Base-by-base conservation (phyloP, 257 asterid genomes). In the Ocimum tenuiflorum region DNA sequence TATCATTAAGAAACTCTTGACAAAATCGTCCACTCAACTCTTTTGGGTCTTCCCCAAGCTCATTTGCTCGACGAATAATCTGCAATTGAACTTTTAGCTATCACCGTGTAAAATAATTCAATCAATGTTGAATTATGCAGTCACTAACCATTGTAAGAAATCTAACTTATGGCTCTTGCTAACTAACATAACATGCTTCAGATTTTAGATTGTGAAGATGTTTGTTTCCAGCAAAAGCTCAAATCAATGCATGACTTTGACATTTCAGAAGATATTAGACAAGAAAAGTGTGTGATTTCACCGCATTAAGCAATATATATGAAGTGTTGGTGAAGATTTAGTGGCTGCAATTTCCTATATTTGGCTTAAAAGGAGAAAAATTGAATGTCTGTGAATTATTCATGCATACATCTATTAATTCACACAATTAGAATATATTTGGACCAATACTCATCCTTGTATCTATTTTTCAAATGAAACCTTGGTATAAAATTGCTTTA, bases 41-140 rank as follows among this genome's bases (percentile, higher is more conserved):
- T 65, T 71, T 72, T n/a, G 91, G 83, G 69, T 88, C 86, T 70
- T 86, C 88, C 42, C 85, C 88, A 49, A 49, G 36, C 74, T 85
- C 87, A 77, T 81, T 79, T 14, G 91, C 91, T 79, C 96, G 77
- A 9, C 79, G 82, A 58, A 91, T 91, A 74, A 91, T 91, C 96
- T 88, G 82, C 53, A 68, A 12, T 20, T 36, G 6, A 56, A 58
- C 49, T 12, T 53, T 39, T 72, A 71, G 45, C 53, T 9, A 56
- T 59, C 63, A 73, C 39, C 18, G 46, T 17, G 27, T 41, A 39
- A 49, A 36, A 19, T 18, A 41, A 41, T 29, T 19, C 27, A 51
- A 3, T 8, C 8, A 47, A 48, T 0, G 48, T 18, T 45, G 47
- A 29, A 36, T 18, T 10, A 42, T 6, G 6, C 33, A 0, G 3